A percentile compares a stretch with the other conserved stretches of the same genome.
phyloP scores from a whole-genome alignment of 805 yeast species.

The Candida nanaspora region DNA sequence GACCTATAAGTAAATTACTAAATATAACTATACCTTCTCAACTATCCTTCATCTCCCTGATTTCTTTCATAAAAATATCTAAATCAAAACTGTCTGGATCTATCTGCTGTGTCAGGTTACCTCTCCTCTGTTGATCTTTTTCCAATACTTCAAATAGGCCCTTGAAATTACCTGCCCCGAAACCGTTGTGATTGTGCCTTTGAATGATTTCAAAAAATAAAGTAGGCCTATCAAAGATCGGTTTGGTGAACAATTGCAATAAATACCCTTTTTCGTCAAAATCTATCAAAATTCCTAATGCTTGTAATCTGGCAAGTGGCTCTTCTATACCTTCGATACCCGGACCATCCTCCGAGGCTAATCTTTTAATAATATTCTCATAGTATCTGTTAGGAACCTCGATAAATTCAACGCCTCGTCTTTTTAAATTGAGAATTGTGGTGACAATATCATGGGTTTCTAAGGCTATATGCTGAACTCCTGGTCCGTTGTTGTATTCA shows the following conservation, averaged over 20 bases:
- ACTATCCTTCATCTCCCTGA: too few relatives aligned
- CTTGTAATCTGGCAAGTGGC: slow-evolving; percentile 39
- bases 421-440: slow-evolving; percentile 44
- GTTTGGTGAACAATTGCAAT: slow-evolving; percentile 73
- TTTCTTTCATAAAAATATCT: too few relatives aligned
- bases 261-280: slow-evolving; percentile 74
- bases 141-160: slow-evolving; percentile 78
- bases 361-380: slow-evolving; percentile 34
- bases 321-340: slow-evolving; percentile 45
- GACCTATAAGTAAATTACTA: too few relatives aligned
- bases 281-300: slow-evolving; percentile 62
- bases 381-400: slow-evolving; percentile 54
- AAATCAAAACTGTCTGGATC: neutral
- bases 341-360: slow-evolving; percentile 33
- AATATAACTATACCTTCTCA: too few relatives aligned
- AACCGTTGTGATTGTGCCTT: slow-evolving; percentile 72
- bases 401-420: slow-evolving; percentile 69
- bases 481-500: slow-evolving; percentile 71
- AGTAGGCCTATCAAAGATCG: slow-evolving; percentile 73
- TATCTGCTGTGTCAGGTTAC: slow-evolving; percentile 32
- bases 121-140: slow-evolving; percentile 64
- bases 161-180: slow-evolving; percentile 85
- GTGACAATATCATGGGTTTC: slow-evolving; percentile 52
- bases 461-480: slow-evolving; percentile 79
- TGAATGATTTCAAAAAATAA: slow-evolving; percentile 78